phyloP scores from a whole-genome alignment of 345 rosid genomes.

The Bruguiera sexangula region DNA sequence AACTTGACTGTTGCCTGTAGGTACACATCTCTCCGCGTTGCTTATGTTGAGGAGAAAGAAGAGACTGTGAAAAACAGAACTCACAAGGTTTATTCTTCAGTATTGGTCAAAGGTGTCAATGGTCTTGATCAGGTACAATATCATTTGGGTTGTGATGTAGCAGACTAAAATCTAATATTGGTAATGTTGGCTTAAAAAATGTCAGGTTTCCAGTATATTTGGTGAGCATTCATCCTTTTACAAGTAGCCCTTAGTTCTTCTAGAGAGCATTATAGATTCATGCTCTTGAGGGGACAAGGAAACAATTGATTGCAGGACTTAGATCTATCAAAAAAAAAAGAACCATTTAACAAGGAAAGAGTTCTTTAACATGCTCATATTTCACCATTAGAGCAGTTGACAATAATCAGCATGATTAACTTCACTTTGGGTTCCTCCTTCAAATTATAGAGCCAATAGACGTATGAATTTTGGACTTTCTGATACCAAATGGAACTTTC shows the following conservation, averaged over 20 bases:
- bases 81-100: conserved; percentile 66
- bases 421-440: background rate
- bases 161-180: too few relatives aligned
- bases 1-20: conserved; percentile 37
- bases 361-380: background rate
- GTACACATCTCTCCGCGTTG: conserved; percentile 87
- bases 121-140: conserved; percentile 68
- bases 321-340: background rate
- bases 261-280: background rate
- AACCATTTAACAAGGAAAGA: background rate
- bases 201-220: background rate
- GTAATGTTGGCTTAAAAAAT: background rate
- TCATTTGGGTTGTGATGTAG: conserved; percentile 4
- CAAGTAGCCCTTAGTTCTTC: background rate
- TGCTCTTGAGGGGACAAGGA: background rate
- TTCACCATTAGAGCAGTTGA: too few relatives aligned
- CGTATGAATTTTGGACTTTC: background rate
- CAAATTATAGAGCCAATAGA: too few relatives aligned
- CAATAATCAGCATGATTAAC: too few relatives aligned
- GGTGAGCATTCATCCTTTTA: background rate
- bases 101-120: conserved; percentile 79
- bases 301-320: background rate
- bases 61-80: conserved; percentile 42
- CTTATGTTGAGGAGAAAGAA: conserved; percentile 95
- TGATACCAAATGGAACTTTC: background rate